Percentiles rank a stretch among this genome's conserved stretches.
phyloP scores from a whole-genome alignment of 139 green algal species.

The Chlamydomonas sp. region DNA sequence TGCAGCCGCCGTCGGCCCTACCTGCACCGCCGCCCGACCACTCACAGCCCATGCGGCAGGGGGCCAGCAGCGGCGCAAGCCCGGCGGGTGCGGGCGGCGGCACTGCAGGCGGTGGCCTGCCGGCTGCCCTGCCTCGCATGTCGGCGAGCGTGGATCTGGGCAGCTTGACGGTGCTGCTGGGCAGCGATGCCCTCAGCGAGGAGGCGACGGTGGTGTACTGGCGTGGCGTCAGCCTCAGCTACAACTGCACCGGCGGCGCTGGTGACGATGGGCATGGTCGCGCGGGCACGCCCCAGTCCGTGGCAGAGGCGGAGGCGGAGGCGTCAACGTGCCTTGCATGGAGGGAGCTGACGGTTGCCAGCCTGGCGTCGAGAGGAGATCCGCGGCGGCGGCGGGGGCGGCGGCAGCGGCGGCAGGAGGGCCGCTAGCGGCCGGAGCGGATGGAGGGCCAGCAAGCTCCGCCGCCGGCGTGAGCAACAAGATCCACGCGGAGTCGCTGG shows the following conservation, averaged over 20 bases:
- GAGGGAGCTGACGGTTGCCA: constrained; percentile 7
- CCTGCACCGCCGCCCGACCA: not conserved
- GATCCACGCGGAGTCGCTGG: constrained; percentile 24
- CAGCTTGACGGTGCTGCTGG: constrained; percentile 7
- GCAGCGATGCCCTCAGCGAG: constrained; percentile 25
- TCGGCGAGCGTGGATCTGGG: not conserved
- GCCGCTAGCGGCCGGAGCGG: not conserved
- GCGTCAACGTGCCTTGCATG: not conserved
- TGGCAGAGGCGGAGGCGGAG: too few relatives aligned
- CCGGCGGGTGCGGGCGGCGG: not conserved
- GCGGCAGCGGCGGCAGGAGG: not conserved
- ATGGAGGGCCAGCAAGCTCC: too few relatives aligned
- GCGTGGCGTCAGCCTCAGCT: constrained; percentile 5
- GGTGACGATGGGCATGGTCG: too few relatives aligned
- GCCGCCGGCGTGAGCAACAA: not conserved
- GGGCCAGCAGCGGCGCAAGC: not conserved
- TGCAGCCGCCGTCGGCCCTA: not conserved
- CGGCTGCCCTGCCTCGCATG: not conserved
- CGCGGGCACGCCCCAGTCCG: too few relatives aligned
- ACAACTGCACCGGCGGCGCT: not conserved
- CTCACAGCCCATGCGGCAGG: not conserved
- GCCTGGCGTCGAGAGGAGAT: constrained; percentile 6
- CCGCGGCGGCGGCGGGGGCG: not conserved
- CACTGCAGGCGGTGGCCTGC: not conserved
- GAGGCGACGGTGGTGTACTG: constrained; percentile 27